phyloP scores from a whole-genome alignment of 495 filamentous ascomycete genomes.

The Penicillium canariense region DNA sequence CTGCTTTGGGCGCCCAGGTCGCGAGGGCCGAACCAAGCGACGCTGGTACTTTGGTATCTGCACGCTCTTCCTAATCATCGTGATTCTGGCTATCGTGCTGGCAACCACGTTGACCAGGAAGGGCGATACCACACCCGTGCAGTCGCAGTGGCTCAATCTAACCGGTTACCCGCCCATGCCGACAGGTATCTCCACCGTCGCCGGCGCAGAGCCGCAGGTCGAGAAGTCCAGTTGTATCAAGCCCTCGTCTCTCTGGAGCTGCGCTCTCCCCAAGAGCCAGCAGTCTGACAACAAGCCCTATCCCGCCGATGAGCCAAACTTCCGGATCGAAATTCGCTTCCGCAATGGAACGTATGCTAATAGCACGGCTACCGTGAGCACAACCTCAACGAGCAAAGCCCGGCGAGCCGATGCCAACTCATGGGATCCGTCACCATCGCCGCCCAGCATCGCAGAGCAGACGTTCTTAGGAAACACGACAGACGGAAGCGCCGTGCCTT shows the following conservation, averaged over 20 bases:
- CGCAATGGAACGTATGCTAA: conserved; percentile 63
- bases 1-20: conserved; percentile 59
- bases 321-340: conserved; percentile 75
- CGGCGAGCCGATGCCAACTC: conserved; percentile 18
- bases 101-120: conserved; percentile 59
- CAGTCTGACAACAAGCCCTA: conserved; percentile 60
- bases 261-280: conserved; percentile 72
- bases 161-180: conserved; percentile 84
- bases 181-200: conserved; percentile 74
- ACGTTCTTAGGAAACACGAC: conserved; percentile 81
- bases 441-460: conserved; percentile 67
- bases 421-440: conserved; percentile 58
- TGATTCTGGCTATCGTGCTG: conserved; percentile 58
- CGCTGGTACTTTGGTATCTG: conserved; percentile 58
- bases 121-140: conserved; percentile 36
- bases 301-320: conserved; percentile 65
- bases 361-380: conserved; percentile 25
- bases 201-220: conserved; percentile 57
- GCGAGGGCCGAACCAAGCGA: conserved; percentile 62
- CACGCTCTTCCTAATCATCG: conserved; percentile 52
- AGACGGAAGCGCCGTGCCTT: conserved; percentile 62
- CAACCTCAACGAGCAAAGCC: conserved; percentile 19
- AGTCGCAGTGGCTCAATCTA: conserved; percentile 73
- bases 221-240: conserved; percentile 63
- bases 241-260: conserved; percentile 76